Conservation (phyloP, 108 stramenopile genomes). For the Cyclostephanos invisitatus region DNA sequence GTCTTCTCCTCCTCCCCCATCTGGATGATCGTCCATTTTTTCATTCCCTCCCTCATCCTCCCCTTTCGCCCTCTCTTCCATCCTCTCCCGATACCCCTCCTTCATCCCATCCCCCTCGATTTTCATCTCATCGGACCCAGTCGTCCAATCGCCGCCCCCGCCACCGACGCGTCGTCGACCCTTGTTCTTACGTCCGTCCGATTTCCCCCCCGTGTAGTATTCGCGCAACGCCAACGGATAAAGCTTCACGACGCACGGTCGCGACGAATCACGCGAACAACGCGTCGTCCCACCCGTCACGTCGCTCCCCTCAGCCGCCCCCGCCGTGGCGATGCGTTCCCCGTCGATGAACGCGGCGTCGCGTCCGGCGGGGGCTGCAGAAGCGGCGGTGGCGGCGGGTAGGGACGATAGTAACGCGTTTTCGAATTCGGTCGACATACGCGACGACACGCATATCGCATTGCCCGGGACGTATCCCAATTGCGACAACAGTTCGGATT, state of each 20-base stretch:
- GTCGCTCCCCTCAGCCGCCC: neutral
- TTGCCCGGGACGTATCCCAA: slow-evolving; percentile 84
- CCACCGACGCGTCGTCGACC: slow-evolving; percentile 45
- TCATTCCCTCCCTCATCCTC: neutral
- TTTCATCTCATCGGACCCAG: slow-evolving; percentile 1
- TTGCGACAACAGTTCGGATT: slow-evolving; percentile 50
- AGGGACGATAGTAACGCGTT: neutral
- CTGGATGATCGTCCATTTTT: neutral
- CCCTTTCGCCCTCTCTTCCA: neutral
- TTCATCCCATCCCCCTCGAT: neutral
- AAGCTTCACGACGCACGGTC: slow-evolving; percentile 69
- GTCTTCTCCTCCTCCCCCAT: neutral
- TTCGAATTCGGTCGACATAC: slow-evolving; percentile 22
- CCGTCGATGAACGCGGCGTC: neutral
- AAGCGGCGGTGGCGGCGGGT: neutral
- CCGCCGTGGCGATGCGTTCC: neutral
- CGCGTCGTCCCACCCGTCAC: no score
- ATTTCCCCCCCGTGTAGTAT: slow-evolving; percentile 59
- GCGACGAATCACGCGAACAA: neutral
- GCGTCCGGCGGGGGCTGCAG: neutral
- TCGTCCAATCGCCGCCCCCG: neutral
- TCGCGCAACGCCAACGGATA: slow-evolving; percentile 79
- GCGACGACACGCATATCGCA: slow-evolving; percentile 61
- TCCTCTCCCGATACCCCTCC: no score
- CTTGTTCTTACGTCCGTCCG: slow-evolving; percentile 58